Percentiles rank a stretch among this genome's conserved stretches.
Evolutionary conservation across 306 rosid genomes (phyloP).

Genomic region (Leucaena leucocephala): DNA sequence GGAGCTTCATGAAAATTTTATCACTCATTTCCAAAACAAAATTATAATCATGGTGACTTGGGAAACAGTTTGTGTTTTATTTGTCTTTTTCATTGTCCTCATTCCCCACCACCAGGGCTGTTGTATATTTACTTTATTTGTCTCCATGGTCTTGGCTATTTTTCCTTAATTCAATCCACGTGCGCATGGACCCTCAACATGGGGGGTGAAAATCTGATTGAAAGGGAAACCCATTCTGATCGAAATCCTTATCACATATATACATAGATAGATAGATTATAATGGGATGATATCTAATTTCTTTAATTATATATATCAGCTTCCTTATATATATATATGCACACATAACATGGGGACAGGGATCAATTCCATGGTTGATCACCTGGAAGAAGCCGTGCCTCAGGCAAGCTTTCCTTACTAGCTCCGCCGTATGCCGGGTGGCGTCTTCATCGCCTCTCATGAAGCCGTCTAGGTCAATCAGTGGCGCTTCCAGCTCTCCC

Average conservation of each 20-base stretch:
- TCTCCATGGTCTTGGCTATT: neutral
- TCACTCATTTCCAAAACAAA: no score
- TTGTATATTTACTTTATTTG: neutral
- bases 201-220: neutral
- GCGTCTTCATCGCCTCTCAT: conserved; percentile 51
- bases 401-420: conserved; percentile 48
- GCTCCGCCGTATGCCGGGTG: conserved; percentile 36
- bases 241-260: neutral
- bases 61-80: neutral
- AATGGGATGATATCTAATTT: no score
- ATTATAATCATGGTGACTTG: neutral
- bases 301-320: no score
- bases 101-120: neutral
- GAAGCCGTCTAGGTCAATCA: conserved; percentile 64
- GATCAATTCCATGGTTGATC: conserved; percentile 62
- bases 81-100: neutral
- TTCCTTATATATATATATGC: no score
- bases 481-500: conserved; percentile 49
- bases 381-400: conserved; percentile 77
- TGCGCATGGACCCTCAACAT: neutral
- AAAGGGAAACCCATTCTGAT: neutral
- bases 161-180: neutral
- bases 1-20: no score
- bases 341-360: no score
- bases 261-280: no score